Conservation (phyloP, 768 basidiomycete genomes). For the Amanita molliuscula region DNA sequence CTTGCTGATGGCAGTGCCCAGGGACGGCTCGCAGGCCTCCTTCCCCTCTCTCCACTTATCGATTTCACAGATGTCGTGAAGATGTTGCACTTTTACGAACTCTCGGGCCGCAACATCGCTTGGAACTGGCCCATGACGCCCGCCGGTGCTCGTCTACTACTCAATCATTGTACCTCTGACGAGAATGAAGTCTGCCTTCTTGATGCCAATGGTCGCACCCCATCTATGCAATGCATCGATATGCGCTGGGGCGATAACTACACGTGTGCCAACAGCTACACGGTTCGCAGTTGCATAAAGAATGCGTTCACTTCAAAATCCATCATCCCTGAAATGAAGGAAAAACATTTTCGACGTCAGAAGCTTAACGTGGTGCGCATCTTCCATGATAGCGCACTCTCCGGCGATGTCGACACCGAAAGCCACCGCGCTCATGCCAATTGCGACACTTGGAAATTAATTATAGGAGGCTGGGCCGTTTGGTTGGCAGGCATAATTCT, state of each 20-base stretch:
- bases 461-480: no score
- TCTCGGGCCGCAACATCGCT: neutral
- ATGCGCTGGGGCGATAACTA: neutral
- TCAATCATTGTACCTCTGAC: neutral
- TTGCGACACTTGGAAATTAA: no score
- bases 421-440: no score
- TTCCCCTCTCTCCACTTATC: neutral
- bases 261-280: neutral
- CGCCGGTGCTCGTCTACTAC: neutral
- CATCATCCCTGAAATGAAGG: neutral
- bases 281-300: neutral
- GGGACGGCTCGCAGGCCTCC: neutral
- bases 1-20: no score
- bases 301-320: neutral
- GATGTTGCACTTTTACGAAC: neutral
- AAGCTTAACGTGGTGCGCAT: neutral
- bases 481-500: neutral
- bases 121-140: conserved; percentile 1
- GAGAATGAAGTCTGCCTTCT: neutral
- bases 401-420: no score
- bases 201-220: neutral
- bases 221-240: neutral
- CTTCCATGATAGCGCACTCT: no score
- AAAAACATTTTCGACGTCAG: neutral
- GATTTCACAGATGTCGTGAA: neutral